Percentiles rank a stretch among this genome's conserved stretches.
phyloP scores from a whole-genome alignment of 1,139 yeast genomes.

The Saccharomyces pastorianus region DNA sequence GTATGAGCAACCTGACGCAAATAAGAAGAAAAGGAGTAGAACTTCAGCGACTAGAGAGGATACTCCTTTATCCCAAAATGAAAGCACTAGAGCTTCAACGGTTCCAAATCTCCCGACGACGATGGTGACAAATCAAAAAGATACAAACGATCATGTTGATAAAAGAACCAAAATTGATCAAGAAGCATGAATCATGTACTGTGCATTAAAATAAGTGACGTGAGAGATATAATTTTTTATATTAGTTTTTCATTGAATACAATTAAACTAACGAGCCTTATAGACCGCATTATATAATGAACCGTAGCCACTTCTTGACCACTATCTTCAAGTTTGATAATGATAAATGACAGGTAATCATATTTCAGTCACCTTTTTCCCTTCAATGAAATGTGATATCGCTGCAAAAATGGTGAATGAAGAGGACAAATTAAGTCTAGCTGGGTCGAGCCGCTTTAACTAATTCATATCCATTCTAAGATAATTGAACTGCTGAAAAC shows the following conservation, averaged over 20 bases:
- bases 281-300: background rate
- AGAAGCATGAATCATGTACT: background rate
- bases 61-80: background rate
- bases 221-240: background rate
- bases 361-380: background rate
- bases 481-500: background rate
- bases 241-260: background rate
- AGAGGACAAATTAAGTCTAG: background rate
- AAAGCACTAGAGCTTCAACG: background rate
- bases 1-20: constrained; percentile 54
- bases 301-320: background rate
- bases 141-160: constrained; percentile 7
- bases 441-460: background rate
- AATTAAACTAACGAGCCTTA: background rate
- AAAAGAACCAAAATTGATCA: constrained; percentile 6
- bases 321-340: too few species aligned
- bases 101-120: background rate
- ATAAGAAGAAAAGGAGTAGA: constrained; percentile 17
- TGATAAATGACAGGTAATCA: background rate
- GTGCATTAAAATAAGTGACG: background rate
- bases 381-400: background rate
- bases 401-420: background rate
- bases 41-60: background rate
- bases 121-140: background rate
- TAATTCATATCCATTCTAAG: background rate